Conservation (phyloP, 768 basidiomycete species). For the Tulasnella calospora region DNA sequence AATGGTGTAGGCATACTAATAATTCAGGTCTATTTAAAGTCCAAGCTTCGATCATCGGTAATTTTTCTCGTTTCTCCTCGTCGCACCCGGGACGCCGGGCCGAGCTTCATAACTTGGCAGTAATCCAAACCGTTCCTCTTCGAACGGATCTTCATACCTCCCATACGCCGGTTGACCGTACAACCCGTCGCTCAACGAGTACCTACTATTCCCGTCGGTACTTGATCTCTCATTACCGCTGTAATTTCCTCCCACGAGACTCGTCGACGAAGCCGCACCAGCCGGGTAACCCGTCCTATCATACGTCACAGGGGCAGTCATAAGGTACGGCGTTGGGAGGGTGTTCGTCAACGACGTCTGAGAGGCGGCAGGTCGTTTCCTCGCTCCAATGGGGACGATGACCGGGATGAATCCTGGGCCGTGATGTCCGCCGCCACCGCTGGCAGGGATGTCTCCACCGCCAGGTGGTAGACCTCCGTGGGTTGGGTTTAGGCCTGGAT, state of each 20-base stretch:
- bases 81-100: background rate
- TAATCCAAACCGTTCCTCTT: background rate
- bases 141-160: background rate
- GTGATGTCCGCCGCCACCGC: background rate
- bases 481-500: background rate
- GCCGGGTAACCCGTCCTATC: background rate
- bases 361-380: background rate
- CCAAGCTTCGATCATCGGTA: background rate
- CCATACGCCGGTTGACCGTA: background rate
- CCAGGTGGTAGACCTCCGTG: background rate
- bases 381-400: background rate
- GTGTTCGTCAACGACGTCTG: background rate
- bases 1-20: no score
- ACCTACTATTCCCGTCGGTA: background rate
- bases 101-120: background rate
- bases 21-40: background rate
- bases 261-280: background rate
- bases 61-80: background rate
- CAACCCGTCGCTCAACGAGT: background rate
- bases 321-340: background rate
- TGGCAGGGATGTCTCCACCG: background rate
- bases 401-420: background rate
- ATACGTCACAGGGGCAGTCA: background rate
- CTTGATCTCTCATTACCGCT: background rate
- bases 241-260: background rate